Conservation (phyloP, 768 basidiomycete species). For the Fibroporia radiculosa region DNA sequence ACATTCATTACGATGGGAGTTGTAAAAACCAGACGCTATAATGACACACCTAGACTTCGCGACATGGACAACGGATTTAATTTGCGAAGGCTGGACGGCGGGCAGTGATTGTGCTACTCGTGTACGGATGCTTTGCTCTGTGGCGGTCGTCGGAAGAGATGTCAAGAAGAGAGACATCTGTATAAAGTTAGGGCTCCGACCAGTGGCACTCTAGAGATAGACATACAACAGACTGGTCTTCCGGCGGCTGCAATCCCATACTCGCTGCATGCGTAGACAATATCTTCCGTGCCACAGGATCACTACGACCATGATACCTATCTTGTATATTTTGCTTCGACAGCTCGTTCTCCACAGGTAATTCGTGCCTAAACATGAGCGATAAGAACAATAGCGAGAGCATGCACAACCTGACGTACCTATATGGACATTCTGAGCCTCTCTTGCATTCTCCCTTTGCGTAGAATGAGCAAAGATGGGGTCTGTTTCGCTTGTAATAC, state of each 20-base stretch:
- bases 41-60: slow-evolving; percentile 59
- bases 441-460: slow-evolving; percentile 92
- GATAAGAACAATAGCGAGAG: not conserved
- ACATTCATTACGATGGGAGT: not conserved
- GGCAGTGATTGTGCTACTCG: slow-evolving; percentile 63
- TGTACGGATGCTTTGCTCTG: slow-evolving; percentile 70
- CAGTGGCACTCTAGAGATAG: no score
- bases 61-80: slow-evolving; percentile 83
- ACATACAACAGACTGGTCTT: slow-evolving; percentile 79
- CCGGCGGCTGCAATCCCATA: slow-evolving; percentile 84
- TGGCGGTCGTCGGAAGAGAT: slow-evolving; percentile 59
- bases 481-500: slow-evolving; percentile 93
- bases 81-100: slow-evolving; percentile 48
- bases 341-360: slow-evolving; percentile 73
- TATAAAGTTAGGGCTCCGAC: no score
- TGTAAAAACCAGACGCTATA: not conserved
- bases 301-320: slow-evolving; percentile 86
- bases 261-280: slow-evolving; percentile 68
- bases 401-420: slow-evolving; percentile 30
- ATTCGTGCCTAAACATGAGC: slow-evolving; percentile 61
- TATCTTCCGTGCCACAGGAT: slow-evolving; percentile 93
- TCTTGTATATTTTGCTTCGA: slow-evolving; percentile 93
- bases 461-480: slow-evolving; percentile 93
- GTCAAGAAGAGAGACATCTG: slow-evolving; percentile 89
- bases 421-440: slow-evolving; percentile 87